A percentile compares a stretch with the other conserved stretches of the same genome.
Conservation (phyloP, 2,329 filamentous ascomycete species). For the Diaporthe ilicicola region DNA sequence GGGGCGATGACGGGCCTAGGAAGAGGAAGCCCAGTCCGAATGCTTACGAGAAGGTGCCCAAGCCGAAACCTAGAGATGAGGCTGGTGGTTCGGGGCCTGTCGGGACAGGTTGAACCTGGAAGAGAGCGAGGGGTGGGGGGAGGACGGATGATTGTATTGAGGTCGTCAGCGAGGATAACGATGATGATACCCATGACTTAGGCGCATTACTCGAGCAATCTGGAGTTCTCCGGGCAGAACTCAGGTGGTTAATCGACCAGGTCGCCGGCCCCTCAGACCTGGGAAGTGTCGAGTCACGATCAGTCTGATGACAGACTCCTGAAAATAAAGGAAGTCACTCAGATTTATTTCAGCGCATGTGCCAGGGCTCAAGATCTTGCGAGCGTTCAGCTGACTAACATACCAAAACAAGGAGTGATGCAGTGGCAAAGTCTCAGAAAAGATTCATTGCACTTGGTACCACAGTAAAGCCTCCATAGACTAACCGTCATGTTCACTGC, state of each 20-base stretch:
- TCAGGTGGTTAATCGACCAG: background rate
- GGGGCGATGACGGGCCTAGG: background rate
- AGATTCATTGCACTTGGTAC: background rate
- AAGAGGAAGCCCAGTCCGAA: conserved; percentile 33
- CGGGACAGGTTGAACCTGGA: background rate
- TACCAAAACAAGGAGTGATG: background rate
- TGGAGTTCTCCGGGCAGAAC: background rate
- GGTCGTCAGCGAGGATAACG: background rate
- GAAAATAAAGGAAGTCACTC: background rate
- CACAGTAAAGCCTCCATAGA: background rate
- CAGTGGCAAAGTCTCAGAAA: background rate
- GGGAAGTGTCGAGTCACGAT: background rate
- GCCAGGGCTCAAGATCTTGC: background rate
- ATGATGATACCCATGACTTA: conserved; percentile 22
- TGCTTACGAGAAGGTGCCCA: conserved; percentile 34
- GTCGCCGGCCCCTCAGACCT: background rate
- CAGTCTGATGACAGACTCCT: background rate
- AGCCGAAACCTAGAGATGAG: conserved; percentile 31
- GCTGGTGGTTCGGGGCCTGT: conserved; percentile 24
- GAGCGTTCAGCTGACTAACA: background rate
- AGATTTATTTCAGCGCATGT: background rate
- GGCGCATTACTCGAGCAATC: background rate
- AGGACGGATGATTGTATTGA: background rate
- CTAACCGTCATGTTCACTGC: background rate
- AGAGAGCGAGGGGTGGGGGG: background rate